Evolutionary conservation across 371 early-diverging fungal species (phyloP).

Genomic region (Fennellomyces sp.): DNA sequence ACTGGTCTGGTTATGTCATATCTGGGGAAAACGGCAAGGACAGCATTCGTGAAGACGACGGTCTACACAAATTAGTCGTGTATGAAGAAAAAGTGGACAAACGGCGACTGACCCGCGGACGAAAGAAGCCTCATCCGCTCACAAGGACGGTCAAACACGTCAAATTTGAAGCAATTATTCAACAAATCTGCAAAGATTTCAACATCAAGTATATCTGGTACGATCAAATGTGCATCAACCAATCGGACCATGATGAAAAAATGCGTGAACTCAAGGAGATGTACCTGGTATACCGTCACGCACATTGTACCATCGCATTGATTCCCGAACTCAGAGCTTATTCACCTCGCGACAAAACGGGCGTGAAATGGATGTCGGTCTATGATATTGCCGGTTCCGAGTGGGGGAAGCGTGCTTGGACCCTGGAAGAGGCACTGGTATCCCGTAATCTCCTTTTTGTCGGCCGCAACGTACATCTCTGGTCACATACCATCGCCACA

Average conservation of each 20-base stretch:
- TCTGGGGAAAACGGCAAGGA: not conserved
- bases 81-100: not conserved
- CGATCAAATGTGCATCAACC: not conserved
- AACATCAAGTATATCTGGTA: slow-evolving; percentile 54
- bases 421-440: not conserved
- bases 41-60: not conserved
- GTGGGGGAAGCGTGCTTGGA: not conserved
- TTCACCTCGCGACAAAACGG: not conserved
- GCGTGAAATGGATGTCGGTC: not conserved
- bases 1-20: not conserved
- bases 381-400: not conserved
- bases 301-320: not conserved
- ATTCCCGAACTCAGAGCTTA: not conserved
- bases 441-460: not conserved
- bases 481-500: not conserved
- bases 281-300: not conserved
- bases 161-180: not conserved
- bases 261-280: not conserved
- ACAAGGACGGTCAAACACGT: not conserved
- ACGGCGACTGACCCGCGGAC: too few species aligned
- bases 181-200: not conserved
- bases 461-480: not conserved
- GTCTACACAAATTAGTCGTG: not conserved
- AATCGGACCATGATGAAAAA: not conserved
- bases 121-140: not conserved